phyloP scores from a whole-genome alignment of 306 rosid genomes.

The Myrica gale region DNA sequence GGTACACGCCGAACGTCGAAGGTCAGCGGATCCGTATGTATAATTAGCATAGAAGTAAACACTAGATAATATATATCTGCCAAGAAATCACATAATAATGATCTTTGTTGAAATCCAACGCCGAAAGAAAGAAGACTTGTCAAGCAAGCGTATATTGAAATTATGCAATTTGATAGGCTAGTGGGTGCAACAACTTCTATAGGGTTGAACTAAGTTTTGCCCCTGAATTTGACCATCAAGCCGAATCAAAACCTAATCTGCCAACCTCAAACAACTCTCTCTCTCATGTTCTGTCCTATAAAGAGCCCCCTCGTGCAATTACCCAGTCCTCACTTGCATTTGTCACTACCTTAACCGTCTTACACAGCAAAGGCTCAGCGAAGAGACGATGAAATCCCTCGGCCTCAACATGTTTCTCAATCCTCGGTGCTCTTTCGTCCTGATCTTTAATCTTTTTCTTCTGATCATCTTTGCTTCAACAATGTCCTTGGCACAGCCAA shows the following conservation, averaged over 20 bases:
- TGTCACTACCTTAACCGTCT: neutral
- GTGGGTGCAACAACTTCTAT: slow-evolving; percentile 88
- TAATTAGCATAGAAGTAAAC: neutral
- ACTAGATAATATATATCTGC: no score
- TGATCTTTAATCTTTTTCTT: slow-evolving; percentile 43
- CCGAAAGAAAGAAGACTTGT: slow-evolving; percentile 38
- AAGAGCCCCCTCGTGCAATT: slow-evolving; percentile 3
- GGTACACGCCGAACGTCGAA: no score
- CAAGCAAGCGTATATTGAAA: slow-evolving; percentile 46
- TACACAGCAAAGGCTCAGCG: neutral
- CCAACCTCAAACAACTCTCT: slow-evolving; percentile 48
- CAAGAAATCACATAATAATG: slow-evolving; percentile 10
- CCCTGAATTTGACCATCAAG: slow-evolving; percentile 33
- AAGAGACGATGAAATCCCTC: slow-evolving; percentile 40
- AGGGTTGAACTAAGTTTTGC: slow-evolving; percentile 55
- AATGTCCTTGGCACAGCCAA: slow-evolving; percentile 52
- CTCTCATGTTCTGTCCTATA: slow-evolving; percentile 40
- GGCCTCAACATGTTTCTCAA: slow-evolving; percentile 18
- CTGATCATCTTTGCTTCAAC: slow-evolving; percentile 47
- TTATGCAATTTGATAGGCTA: slow-evolving; percentile 36
- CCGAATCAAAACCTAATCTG: slow-evolving; percentile 59
- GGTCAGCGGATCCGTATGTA: no score
- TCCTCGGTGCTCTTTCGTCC: slow-evolving; percentile 21
- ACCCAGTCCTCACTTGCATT: slow-evolving; percentile 18
- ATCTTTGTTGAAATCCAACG: slow-evolving; percentile 24